Base-by-base conservation (phyloP, 2,329 filamentous ascomycete species). In the Aspergillus brunneoviolaceus region DNA sequence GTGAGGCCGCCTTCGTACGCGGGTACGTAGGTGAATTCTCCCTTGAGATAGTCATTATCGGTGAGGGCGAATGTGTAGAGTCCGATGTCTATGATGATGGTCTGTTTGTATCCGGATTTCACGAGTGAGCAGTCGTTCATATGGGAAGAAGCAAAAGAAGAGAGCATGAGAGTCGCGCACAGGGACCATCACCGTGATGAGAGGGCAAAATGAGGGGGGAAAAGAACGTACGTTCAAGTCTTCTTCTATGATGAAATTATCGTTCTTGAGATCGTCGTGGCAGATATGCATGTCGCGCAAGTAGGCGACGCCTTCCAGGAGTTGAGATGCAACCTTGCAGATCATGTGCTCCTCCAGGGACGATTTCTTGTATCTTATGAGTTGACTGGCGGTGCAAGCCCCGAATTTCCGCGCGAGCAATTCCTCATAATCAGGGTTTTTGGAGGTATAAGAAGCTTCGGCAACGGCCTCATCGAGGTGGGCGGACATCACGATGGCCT, bases 401-500 rank as follows among this genome's bases (percentile, higher is more conserved):
- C 12, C 10, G 33, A 35, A 35, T 35, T 5, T 35, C 14, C 33
- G 11, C 33, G 5, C 2, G 27, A 29, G 27, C 27, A 29, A 29
- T 29, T 29, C 27, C 7, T 29, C 7, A 29, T 35, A 12, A 16
- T 45, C 39, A 12, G 14, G 12, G 14, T 25, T 52, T 21, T 31
- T 19, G 12, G 25, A 16, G 2, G 11, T 7, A 11, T 21, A 23
- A 25, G 33, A 10, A 33, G 35, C 21, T 29, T 19, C 10, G 14
- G 16, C 33, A 11, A 73, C 42, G 11, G 52, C 55, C 42, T 65
- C 42, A 33, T 71, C 68, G 21, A 70, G 52, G 35, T 62, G 66
- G n/a, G 69, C 61, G 5, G 63, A 62, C 72, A 74, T 74, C n/a
- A 71, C 63, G n/a, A 70, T 70, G 1, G 67, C 60, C 33, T 64